A percentile compares a stretch with the other conserved stretches of the same genome.
phyloP scores from a whole-genome alignment of 495 filamentous ascomycete genomes.

The Xylaria sp. region DNA sequence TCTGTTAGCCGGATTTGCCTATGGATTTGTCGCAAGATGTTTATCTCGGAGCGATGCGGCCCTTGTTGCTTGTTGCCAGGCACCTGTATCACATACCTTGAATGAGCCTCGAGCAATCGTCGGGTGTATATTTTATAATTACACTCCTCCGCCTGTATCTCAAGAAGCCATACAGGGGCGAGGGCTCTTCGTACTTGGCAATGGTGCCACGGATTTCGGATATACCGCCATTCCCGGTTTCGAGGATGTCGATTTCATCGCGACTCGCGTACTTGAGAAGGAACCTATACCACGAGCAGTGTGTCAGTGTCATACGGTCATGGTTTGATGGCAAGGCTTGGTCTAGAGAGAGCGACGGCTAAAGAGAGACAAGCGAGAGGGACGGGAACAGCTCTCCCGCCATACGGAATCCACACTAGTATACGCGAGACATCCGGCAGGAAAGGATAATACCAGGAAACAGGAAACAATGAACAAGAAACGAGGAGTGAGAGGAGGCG shows the following conservation, averaged over 20 bases:
- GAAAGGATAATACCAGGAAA: conserved; percentile 18
- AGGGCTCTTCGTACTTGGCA: conserved; percentile 77
- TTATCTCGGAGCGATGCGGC: conserved; percentile 16
- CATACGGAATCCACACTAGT: not conserved
- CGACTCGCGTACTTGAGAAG: conserved; percentile 89
- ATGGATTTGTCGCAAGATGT: not conserved
- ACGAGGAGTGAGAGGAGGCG: conserved; percentile 2
- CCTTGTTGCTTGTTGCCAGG: conserved; percentile 13
- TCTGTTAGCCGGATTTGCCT: conserved; percentile 15
- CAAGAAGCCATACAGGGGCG: conserved; percentile 90
- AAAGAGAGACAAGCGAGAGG: conserved; percentile 21
- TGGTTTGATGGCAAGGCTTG: not conserved
- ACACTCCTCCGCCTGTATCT: conserved; percentile 90
- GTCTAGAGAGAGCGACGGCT: not conserved
- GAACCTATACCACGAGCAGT: conserved; percentile 69
- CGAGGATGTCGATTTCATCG: conserved; percentile 84
- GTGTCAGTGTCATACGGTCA: conserved; percentile 15
- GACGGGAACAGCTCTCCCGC: conserved; percentile 12
- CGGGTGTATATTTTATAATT: conserved; percentile 88
- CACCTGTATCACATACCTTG: conserved; percentile 69
- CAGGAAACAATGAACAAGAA: not conserved
- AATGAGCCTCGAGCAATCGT: conserved; percentile 85
- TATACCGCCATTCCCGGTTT: conserved; percentile 81
- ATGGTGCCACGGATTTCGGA: conserved; percentile 81
- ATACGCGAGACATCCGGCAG: not conserved